Evolutionary conservation across 208 protist species (phyloP), one percentile per base, ranked within the genome.

Genomic region (Acanthamoeba lenticulata): DNA sequence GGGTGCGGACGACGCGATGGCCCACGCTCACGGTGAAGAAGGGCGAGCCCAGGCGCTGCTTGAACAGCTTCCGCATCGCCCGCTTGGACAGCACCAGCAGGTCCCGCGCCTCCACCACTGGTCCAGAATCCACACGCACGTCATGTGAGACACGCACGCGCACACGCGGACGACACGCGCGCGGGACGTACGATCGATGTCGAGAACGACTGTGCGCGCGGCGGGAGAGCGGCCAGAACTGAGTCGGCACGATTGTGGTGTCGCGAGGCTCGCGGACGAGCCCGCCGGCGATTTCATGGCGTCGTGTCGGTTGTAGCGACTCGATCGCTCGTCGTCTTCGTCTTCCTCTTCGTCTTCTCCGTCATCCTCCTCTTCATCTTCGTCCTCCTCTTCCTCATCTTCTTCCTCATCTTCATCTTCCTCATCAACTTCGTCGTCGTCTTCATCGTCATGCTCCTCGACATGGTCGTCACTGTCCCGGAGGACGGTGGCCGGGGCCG

Each of bases 1-100:
- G 45, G 74, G 74, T 83, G 42, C 74, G 74, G 27, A 40, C 34
- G 74, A 40, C 32, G 74, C 49, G 45, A 0, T 52, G 38, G 36
- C 74, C 74, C 74, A 83, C 40, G 74, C 74, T 83, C 40, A 83
- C 42, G 19, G 74, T 83, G 74, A 83, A 52, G 42, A 52, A 83
- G 21, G 74, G 74, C 17, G 74, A 45, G 42, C n/a, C 19, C 24
- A 83, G 74, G 15, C 34, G 45, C 38, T 83, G 24, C 74, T 83
- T 83, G 74, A 83, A 83, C 0, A 83, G 74, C 74, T 83, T 83
- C 6, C 74, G 74, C 74, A 83, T 83, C 15, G 74, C 36, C 24
- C 74, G 74, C 74, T 83, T 83, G 42, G 45, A 52, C 29, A 83
- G 29, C 74, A 83, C 42, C 24, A 83, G 27, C 42, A 83, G 27